Base-by-base conservation (phyloP, 257 asterid species). In the Lantana camara region DNA sequence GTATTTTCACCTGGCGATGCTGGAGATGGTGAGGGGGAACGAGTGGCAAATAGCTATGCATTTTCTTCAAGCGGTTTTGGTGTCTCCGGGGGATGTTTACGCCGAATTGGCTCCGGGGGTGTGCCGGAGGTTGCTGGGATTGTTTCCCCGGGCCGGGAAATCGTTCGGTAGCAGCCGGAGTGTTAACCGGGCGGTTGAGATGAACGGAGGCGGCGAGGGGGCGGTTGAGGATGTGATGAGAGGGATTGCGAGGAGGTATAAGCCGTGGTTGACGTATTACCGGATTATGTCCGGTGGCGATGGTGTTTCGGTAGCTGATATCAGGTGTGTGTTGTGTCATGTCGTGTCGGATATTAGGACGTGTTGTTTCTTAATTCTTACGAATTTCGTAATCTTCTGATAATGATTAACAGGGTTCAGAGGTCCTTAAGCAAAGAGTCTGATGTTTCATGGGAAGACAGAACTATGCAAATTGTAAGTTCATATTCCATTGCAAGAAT, bases 181-280 rank as follows among this genome's bases (percentile, higher is more conserved):
- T 5, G 11, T 35, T 35, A 5, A 9, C 11, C 1, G 40, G 11
- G 7, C 9, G 40, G 8, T 9, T 35, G 8, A 5, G 40, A 35
- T 35, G 40, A 24, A 6, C 41, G 73, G 76, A 64, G 45, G 62
- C 47, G 84, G 68, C 23, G 78, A 79, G 21, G 74, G 60, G 7
- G 64, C 63, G 60, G 64, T 49, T 47, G 81, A 69, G 34, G 85
- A 75, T 21, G 79, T 47, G 50, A 78, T 92, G 81, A 77, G 76
- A 64, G 72, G 80, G 78, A 82, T 92, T 65, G 95, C 90, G 0
- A 69, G 67, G 66, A 81, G 81, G 3, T 92, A 77, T 49, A 89
- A 85, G 82, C 96, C 97, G 0, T 90, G 97, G 93, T 62, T 92
- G 50, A 73, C 84, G 83, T 92, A 92, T 52, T 87, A 89, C 66